Conservation (phyloP, 495 filamentous ascomycete species). For the Echria macrotheca region DNA sequence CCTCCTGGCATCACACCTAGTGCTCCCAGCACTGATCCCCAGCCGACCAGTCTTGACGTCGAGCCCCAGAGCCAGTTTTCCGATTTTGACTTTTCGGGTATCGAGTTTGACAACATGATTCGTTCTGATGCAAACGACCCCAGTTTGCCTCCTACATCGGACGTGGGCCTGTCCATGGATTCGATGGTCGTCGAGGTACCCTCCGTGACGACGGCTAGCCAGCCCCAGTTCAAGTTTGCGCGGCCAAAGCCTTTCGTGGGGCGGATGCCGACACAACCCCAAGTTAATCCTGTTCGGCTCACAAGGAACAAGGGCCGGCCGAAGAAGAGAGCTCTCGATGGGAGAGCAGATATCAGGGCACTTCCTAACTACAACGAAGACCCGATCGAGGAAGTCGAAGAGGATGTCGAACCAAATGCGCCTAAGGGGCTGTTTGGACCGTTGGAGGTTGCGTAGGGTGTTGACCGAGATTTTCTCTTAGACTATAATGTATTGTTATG, state of each 20-base stretch:
- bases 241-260: constrained; percentile 40
- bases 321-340: constrained; percentile 29
- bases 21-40: too few relatives aligned
- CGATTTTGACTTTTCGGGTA: too few relatives aligned
- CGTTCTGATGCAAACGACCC: too few relatives aligned
- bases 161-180: background rate
- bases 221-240: constrained; percentile 27
- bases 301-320: constrained; percentile 25
- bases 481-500: too few relatives aligned
- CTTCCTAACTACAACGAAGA: constrained; percentile 40
- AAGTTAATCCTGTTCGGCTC: background rate
- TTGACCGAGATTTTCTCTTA: too few relatives aligned
- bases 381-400: constrained; percentile 42
- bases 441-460: background rate
- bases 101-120: too few relatives aligned
- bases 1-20: too few relatives aligned
- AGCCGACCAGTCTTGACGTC: too few relatives aligned
- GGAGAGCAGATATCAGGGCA: constrained; percentile 36
- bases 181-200: constrained; percentile 21
- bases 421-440: background rate
- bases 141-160: constrained; percentile 13
- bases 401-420: constrained; percentile 8
- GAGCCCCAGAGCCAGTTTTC: too few relatives aligned
- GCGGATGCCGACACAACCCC: constrained; percentile 20
- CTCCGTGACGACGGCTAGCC: constrained; percentile 15